Conservation (phyloP, 306 rosid species). For the Astragalus glycyphyllos region DNA sequence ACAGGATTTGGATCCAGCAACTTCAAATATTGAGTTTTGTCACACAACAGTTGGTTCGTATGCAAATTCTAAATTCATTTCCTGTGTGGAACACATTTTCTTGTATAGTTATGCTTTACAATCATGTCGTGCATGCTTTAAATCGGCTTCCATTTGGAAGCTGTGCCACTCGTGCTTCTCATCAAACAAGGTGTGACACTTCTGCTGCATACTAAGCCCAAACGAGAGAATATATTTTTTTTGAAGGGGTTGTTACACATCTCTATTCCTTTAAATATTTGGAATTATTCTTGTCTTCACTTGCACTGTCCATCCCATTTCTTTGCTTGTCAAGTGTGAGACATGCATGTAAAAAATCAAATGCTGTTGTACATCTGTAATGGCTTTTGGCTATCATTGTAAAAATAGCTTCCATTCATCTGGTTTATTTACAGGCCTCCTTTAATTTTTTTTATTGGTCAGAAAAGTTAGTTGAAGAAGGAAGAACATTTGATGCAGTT, state of each 20-base stretch:
- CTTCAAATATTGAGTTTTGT: conserved; percentile 75
- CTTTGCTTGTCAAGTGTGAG: background rate
- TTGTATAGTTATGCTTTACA: conserved; percentile 22
- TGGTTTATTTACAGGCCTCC: conserved; percentile 12
- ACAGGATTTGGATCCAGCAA: conserved; percentile 83
- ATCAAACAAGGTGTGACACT: conserved; percentile 12
- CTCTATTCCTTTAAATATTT: background rate
- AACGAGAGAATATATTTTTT: conserved; percentile 1
- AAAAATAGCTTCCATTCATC: conserved; percentile 23
- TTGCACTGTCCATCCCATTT: conserved; percentile 5
- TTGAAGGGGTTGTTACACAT: background rate
- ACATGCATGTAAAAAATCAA: conserved; percentile 1
- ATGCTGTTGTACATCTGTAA: background rate
- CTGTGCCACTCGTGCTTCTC: conserved; percentile 23
- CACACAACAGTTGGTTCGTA: conserved; percentile 89
- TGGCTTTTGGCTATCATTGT: conserved; percentile 27
- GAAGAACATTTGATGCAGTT: conserved; percentile 81
- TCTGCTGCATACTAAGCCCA: conserved; percentile 11
- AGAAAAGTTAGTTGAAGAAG: conserved; percentile 90
- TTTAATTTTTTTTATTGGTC: conserved; percentile 31
- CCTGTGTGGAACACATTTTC: conserved; percentile 28
- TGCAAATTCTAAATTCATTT: conserved; percentile 46
- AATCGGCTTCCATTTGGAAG: conserved; percentile 33
- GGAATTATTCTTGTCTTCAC: conserved; percentile 13
- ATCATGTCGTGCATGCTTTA: conserved; percentile 10